Base-by-base conservation (phyloP, 805 yeast genomes). In the Danielozyma ontarioensis region DNA sequence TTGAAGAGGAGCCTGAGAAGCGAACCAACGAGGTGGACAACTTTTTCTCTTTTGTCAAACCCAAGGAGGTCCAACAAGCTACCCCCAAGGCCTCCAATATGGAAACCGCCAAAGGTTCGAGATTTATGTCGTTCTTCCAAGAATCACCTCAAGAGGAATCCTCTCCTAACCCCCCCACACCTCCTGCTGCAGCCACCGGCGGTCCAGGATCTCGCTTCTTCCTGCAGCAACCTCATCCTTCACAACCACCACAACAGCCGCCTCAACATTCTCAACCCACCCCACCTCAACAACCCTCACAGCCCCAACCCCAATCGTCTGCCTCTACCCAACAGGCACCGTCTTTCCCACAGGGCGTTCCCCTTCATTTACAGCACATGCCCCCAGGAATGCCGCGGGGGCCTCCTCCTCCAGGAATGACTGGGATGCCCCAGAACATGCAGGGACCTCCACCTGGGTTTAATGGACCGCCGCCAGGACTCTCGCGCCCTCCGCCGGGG, bases 1-100 rank as follows among this genome's bases (percentile, higher is more conserved):
- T 41, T 26, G 41, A 39, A 8, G 52, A 42, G 13, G 40, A 41
- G 11, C 32, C 27, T 7, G 34, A 30, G 4, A 37, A 44, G 17
- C 50, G 53, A 6, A 61, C 61, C 18, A 68, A 63, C 39, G 70
- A 64, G 17, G 70, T 61, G 13, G 73, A 65, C 42, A 68, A 57
- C 44, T 59, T 70, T 48, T 62, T 62, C 45, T 59, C 71, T 13
- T 62, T 61, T 48, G 61, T 59, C 17, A 59, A 56, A 32, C 64
- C 67, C 14, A 55, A 55, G 22, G 22, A 6, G 10, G 6, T 10
- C 8, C 22, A 19, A 10, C 6, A 10, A 6, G 6, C 22, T 6
- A 19, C 22, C 22, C 22, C 22, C 8, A 19, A 19, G 22, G 8
- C 22, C 10, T 6, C 22, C 10, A 6, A 6, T 10, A 19, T 10